A percentile compares a stretch with the other conserved stretches of the same genome.
phyloP scores from a whole-genome alignment of 2,329 filamentous ascomycete species.

The Neonectria magnoliae region DNA sequence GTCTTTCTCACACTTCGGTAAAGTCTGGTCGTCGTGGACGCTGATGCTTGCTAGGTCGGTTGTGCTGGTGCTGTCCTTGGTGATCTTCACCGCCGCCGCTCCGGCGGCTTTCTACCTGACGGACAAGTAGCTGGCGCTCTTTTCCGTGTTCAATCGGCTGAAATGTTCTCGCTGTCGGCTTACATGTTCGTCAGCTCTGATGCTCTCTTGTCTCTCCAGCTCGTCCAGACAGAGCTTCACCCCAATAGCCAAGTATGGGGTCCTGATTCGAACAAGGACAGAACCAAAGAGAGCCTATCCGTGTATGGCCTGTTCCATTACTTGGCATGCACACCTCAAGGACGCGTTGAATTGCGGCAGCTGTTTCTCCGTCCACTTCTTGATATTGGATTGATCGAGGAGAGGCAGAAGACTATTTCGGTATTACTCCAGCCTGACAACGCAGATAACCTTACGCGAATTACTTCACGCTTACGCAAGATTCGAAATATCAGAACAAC shows the following conservation, averaged over 20 bases:
- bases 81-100: slow-evolving; percentile 72
- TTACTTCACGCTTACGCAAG: slow-evolving; percentile 71
- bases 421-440: slow-evolving; percentile 77
- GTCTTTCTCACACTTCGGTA: not conserved
- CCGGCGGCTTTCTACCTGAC: slow-evolving; percentile 69
- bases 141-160: slow-evolving; percentile 71
- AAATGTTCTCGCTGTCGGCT: slow-evolving; percentile 76
- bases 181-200: slow-evolving; percentile 84
- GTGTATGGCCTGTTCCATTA: slow-evolving; percentile 84
- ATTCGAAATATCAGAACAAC: slow-evolving; percentile 80
- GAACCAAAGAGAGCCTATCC: slow-evolving; percentile 82
- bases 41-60: slow-evolving; percentile 65
- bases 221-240: slow-evolving; percentile 83
- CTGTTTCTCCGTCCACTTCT: slow-evolving; percentile 83
- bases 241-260: slow-evolving; percentile 84
- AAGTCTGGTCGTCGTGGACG: not conserved
- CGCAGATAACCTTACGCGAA: slow-evolving; percentile 59
- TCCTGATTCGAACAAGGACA: slow-evolving; percentile 53
- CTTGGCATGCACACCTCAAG: slow-evolving; percentile 81
- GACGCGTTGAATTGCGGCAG: slow-evolving; percentile 77
- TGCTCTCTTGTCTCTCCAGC: slow-evolving; percentile 83
- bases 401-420: slow-evolving; percentile 76
- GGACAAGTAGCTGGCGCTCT: slow-evolving; percentile 59
- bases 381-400: slow-evolving; percentile 72
- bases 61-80: slow-evolving; percentile 89